Evolutionary conservation across 2,329 filamentous ascomycete species (phyloP), one percentile per base, ranked within the genome.

Genomic region (Pseudogymnoascus sp.): DNA sequence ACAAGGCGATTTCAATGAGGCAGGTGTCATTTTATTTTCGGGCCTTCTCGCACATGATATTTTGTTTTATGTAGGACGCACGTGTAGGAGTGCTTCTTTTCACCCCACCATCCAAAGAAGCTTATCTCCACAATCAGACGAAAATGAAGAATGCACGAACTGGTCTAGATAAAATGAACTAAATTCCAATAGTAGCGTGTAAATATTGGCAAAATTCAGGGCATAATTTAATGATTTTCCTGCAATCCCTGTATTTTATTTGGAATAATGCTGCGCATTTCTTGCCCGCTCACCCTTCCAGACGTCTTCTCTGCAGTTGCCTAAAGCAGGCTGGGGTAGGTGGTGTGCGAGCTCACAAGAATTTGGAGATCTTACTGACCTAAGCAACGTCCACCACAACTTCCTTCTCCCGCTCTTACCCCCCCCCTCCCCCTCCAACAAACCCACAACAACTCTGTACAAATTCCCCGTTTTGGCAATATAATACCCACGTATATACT

Each of bases 101-200:
- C 14, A 50, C 41, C 41, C 41, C 41, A 28, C 41, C 41, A 50
- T 50, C 4, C 14, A 50, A 50, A 30, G 41, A 50, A 50, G 41
- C 41, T 50, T 50, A 50, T 50, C 41, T 50, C 41, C 41, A 30
- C 41, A 50, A 50, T 50, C 41, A 28, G 41, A 50, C 41, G 22
- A 50, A 50, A 50, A 50, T 6, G 1, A 16, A 50, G 1, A 50
- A 28, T 12, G 14, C 2, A 16, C 14, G 3, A 30, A 50, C 9
- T 4, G 14, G 7, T 16, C 14, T 8, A 16, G 14, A 50, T 30
- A 30, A 50, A 30, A 50, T 50, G 9, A 16, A 50, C 2, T 1
- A 3, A 16, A 50, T n/a, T 30, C 6, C 22, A 16, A 11, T 50
- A 30, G 9, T 50, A 30, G 41, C 41, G 41, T 50, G 41, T 50